Evolutionary conservation across 306 rosid species (phyloP).

Genomic region (Pterocarpus santalinus): DNA sequence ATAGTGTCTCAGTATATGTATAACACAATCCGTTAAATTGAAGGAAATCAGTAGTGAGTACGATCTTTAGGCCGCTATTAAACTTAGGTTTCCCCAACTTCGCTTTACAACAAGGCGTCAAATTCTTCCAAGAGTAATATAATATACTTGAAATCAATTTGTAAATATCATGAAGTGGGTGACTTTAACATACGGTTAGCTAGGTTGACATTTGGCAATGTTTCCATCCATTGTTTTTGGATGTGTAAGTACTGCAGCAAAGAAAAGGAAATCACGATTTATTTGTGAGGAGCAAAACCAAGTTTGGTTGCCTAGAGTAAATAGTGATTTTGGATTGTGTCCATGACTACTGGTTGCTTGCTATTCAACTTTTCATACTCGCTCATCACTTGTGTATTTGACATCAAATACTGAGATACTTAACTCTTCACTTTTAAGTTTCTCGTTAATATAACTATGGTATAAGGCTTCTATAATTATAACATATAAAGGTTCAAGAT

Average conservation of each 20-base stretch:
- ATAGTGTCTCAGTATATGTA: not conserved
- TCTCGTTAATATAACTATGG: too few relatives aligned
- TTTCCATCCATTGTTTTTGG: not conserved
- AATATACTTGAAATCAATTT: not conserved
- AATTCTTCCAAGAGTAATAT: slow-evolving; percentile 17
- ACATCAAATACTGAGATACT: not conserved
- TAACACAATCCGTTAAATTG: slow-evolving; percentile 6
- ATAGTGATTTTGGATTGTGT: not conserved
- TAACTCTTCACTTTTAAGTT: too few relatives aligned
- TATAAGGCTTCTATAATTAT: too few relatives aligned
- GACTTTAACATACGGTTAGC: slow-evolving; percentile 40
- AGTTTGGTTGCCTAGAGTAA: not conserved
- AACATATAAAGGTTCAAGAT: too few relatives aligned
- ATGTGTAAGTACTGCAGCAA: not conserved
- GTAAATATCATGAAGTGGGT: slow-evolving; percentile 1
- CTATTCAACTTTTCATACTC: not conserved
- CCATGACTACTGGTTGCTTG: not conserved
- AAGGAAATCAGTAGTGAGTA: slow-evolving; percentile 3
- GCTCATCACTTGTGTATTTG: not conserved
- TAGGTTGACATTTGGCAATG: slow-evolving; percentile 31
- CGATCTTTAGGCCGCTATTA: slow-evolving; percentile 20
- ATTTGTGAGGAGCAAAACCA: not conserved
- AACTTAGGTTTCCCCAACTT: slow-evolving; percentile 33
- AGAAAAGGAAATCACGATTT: not conserved
- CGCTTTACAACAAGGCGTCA: slow-evolving; percentile 29